Conservation (phyloP, 768 basidiomycete species). For the Holtermanniella nyarrowii region DNA sequence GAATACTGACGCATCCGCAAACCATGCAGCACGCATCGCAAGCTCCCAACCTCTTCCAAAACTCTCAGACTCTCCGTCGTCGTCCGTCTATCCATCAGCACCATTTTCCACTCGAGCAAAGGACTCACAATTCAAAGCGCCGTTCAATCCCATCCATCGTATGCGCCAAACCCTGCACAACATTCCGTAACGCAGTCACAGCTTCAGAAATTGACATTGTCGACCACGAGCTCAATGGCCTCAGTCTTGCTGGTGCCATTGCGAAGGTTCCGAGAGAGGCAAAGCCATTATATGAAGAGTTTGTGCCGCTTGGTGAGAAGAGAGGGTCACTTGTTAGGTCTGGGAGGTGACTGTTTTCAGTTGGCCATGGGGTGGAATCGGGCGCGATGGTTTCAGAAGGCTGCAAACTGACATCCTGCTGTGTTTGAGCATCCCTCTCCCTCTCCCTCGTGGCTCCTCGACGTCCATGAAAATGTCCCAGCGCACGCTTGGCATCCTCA, state of each 20-base stretch:
- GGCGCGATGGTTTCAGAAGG: neutral
- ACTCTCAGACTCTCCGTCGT: constrained; percentile 29
- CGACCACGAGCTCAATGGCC: neutral
- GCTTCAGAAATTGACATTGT: constrained; percentile 5
- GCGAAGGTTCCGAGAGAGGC: neutral
- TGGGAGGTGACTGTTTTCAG: neutral
- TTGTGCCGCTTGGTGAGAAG: neutral
- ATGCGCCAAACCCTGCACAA: constrained; percentile 16
- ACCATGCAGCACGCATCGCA: constrained; percentile 21
- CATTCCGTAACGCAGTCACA: constrained; percentile 10
- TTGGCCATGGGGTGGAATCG: neutral
- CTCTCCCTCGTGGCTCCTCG: no score
- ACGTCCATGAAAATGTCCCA: neutral
- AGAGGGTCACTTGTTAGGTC: neutral
- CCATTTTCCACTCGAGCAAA: neutral
- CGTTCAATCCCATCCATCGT: constrained; percentile 28
- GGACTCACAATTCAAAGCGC: constrained; percentile 23
- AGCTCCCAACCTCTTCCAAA: constrained; percentile 22
- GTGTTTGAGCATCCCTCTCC: no score
- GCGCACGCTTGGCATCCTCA: neutral
- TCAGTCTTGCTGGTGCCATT: neutral
- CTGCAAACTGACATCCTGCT: neutral
- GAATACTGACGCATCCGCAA: constrained; percentile 24
- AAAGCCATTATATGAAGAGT: neutral
- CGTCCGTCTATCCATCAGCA: constrained; percentile 10